These are phyloP conservation scores for Pleomassaria siparia DNA, from an alignment of 2,329 filamentous ascomycete species.

Conservation along the genomic window DNA sequence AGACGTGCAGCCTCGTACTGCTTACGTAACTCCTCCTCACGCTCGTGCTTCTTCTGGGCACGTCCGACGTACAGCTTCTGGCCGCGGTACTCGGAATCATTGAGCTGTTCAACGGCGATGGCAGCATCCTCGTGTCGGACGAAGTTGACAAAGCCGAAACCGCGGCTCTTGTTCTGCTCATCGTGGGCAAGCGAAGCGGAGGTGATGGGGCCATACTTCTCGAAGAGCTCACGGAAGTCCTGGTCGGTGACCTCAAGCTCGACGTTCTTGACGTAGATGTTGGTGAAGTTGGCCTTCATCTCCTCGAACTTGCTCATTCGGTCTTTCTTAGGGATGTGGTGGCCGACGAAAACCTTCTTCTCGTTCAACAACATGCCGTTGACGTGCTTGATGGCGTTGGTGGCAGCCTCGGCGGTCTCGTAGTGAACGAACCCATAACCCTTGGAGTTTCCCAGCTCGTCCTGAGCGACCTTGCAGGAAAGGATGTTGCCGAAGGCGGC, in stretches of 20 bases:
- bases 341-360: constrained; percentile 99
- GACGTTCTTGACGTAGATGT: constrained; percentile 99
- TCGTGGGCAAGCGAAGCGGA: constrained; percentile 93
- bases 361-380: constrained; percentile 99
- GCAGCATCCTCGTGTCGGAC: constrained; percentile 84
- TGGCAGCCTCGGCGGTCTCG: constrained; percentile 96
- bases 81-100: constrained; percentile 87
- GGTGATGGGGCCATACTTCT: constrained; percentile 90
- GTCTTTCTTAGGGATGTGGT: constrained; percentile 99
- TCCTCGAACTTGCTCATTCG: constrained; percentile 99
- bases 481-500: constrained; percentile 97
- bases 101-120: constrained; percentile 86
- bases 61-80: constrained; percentile 98
- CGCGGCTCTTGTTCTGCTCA: constrained; percentile 86
- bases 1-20: constrained; percentile 97
- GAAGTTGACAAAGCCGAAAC: constrained; percentile 96
- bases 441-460: constrained; percentile 95
- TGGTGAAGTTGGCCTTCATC: constrained; percentile 99
- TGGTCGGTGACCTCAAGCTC: constrained; percentile 82
- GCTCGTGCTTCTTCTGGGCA: constrained; percentile 99
- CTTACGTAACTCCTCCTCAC: constrained; percentile 97
- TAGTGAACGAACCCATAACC: constrained; percentile 99
- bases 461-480: constrained; percentile 98
- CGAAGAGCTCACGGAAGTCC: constrained; percentile 90
- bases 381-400: constrained; percentile 97